Evolutionary conservation across 2,329 filamentous ascomycete genomes (phyloP).

Genomic region (Claviceps sp.): DNA sequence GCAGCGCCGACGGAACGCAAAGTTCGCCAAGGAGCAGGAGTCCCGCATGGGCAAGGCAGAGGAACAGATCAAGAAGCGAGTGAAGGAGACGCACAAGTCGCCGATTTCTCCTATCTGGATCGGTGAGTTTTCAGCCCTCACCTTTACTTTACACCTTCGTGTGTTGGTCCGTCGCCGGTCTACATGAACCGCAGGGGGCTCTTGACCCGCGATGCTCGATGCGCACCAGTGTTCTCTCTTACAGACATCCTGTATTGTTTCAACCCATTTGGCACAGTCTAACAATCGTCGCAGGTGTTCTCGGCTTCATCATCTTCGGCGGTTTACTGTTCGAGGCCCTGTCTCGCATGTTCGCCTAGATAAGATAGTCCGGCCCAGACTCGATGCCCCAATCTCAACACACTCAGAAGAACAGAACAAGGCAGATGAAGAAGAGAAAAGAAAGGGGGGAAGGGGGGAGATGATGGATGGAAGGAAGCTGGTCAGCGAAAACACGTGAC

Average conservation of each 20-base stretch:
- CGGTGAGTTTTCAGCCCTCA: conserved; percentile 28
- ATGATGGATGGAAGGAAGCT: too few species aligned
- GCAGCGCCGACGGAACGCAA: conserved; percentile 68
- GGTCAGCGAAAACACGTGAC: too few species aligned
- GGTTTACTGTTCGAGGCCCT: conserved; percentile 45
- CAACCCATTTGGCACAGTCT: neutral
- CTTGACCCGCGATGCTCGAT: neutral
- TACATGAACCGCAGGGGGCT: too few species aligned
- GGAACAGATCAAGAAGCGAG: conserved; percentile 45
- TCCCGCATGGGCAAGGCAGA: conserved; percentile 64
- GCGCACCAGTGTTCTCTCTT: neutral
- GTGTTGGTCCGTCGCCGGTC: too few species aligned
- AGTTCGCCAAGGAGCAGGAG: conserved; percentile 63
- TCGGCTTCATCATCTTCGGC: conserved; percentile 48
- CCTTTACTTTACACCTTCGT: neutral
- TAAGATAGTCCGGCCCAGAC: neutral
- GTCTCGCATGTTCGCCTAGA: conserved; percentile 35
- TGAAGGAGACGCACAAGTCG: conserved; percentile 42
- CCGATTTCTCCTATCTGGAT: conserved; percentile 53
- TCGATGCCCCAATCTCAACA: neutral
- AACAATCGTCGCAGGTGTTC: conserved; percentile 27
- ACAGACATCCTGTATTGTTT: too few species aligned
- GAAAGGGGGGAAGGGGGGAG: neutral
- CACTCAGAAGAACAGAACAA: neutral
- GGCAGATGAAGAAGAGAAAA: neutral